A percentile compares a stretch with the other conserved stretches of the same genome.
Evolutionary conservation across 2,329 filamentous ascomycete species (phyloP).

Genomic region (Graphilbum ipis-grandicollis): DNA sequence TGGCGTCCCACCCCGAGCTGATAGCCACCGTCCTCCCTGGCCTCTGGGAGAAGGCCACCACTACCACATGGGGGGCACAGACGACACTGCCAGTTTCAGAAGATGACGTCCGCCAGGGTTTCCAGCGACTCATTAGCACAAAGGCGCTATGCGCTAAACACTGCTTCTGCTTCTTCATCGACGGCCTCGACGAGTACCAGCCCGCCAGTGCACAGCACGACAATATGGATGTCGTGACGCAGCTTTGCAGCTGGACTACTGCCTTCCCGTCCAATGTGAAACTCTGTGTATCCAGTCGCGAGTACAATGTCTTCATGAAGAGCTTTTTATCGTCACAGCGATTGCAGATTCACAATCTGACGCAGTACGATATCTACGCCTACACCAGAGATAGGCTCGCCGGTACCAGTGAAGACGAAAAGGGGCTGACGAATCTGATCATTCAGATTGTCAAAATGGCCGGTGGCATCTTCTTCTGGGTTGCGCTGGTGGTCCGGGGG

Average conservation of each 20-base stretch:
- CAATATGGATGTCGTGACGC: not conserved
- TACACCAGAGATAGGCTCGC: not conserved
- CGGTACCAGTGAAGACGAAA: not conserved
- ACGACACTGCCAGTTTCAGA: not conserved
- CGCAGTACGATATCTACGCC: not conserved
- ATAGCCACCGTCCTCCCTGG: not conserved
- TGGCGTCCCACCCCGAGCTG: not conserved
- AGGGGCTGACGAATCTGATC: not conserved
- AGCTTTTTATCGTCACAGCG: not conserved
- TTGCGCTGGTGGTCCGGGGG: not conserved
- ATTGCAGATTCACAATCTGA: not conserved
- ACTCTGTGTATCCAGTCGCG: slow-evolving; percentile 3
- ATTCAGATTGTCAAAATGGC: not conserved
- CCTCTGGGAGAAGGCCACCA: not conserved
- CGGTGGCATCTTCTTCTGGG: not conserved
- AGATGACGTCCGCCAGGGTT: not conserved
- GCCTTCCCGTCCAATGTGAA: not conserved
- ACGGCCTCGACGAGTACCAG: slow-evolving; percentile 4
- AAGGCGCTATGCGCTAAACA: not conserved
- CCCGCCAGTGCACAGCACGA: not conserved
- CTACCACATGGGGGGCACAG: not conserved
- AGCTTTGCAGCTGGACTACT: not conserved
- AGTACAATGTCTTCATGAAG: not conserved
- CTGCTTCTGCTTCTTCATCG: slow-evolving; percentile 2
- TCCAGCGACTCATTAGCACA: not conserved